Base-by-base conservation (phyloP, 257 asterid species). In the Mentha longifolia region DNA sequence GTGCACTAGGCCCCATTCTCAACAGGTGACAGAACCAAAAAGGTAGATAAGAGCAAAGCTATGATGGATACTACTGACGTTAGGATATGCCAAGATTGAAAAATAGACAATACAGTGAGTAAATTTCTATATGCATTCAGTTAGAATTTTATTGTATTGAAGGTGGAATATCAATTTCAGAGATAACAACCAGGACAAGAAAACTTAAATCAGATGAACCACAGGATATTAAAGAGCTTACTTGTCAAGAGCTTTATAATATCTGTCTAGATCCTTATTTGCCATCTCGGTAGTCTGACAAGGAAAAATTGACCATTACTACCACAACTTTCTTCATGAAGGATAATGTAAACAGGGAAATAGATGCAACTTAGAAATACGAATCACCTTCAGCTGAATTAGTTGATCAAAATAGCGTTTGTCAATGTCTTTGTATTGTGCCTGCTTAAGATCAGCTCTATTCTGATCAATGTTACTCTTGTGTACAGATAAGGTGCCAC, bases 241-340 rank as follows among this genome's bases (percentile, higher is more conserved):
- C 97, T 91, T 94, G 82, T 94, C 99, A 72, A 94, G 96, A 51
- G 99, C 99, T 75, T 81, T 88, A 78, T 91, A 89, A 78, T 94
- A 94, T 86, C 93, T 85, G 81, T 94, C 98, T 22, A 94, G 90
- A 77, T 95, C 99, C 92, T 95, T 95, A 83, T 92, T 95, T 79
- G 99, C 99, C 99, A 95, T 95, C 89, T 95, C 99, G 65, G 97
- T 89, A 30, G 97, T 92, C 99, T 95, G 88, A 51, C 72, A 81
- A 43, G 59, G 55, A 52, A 76, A 51, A 76, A 60, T 0, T n/a
- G 71, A 37, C 31, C 56, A 68, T 65, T 57, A 56, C 50, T 37
- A 63, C 55, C 71, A 30, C 33, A 56, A 16, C 25, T 37, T 17
- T 28, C 30, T 33, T 22, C 13, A 11, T 7, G 7, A 51, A 45